A percentile compares a stretch with the other conserved stretches of the same genome.
These are phyloP conservation scores for Calocera cornea DNA, from an alignment of 768 basidiomycete genomes.

Conservation along the genomic window DNA sequence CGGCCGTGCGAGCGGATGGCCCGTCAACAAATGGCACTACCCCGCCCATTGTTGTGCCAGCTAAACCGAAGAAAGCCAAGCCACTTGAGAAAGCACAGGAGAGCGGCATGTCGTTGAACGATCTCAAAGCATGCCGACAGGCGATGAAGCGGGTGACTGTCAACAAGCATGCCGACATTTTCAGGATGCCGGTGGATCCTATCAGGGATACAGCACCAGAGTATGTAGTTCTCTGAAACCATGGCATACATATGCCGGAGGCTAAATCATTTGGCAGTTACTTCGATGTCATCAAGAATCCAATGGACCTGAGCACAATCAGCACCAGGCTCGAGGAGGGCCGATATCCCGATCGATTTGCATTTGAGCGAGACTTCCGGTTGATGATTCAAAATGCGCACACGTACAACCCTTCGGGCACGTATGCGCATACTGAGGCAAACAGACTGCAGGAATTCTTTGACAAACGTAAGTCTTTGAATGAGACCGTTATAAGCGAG, in stretches of 20 bases:
- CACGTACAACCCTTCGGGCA: slow-evolving; percentile 61
- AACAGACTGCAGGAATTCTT: slow-evolving; percentile 66
- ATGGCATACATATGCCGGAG: slow-evolving; percentile 7
- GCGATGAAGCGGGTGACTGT: slow-evolving; percentile 66
- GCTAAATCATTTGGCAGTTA: slow-evolving; percentile 50
- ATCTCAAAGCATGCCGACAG: slow-evolving; percentile 59
- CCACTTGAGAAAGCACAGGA: slow-evolving; percentile 56
- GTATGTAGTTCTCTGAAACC: slow-evolving; percentile 33
- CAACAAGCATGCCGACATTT: slow-evolving; percentile 59
- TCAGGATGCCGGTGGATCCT: slow-evolving; percentile 91
- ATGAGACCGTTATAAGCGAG: not conserved
- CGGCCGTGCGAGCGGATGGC: slow-evolving; percentile 14
- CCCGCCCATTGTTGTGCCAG: slow-evolving; percentile 15
- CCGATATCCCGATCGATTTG: slow-evolving; percentile 69
- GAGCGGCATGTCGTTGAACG: slow-evolving; percentile 61
- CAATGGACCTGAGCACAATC: slow-evolving; percentile 91
- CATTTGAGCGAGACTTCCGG: slow-evolving; percentile 73
- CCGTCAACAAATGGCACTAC: slow-evolving; percentile 24
- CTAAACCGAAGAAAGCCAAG: slow-evolving; percentile 27
- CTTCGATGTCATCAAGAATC: slow-evolving; percentile 76
- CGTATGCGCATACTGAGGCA: slow-evolving; percentile 62
- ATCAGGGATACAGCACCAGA: slow-evolving; percentile 79
- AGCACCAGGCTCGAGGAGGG: slow-evolving; percentile 73
- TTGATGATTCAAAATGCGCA: slow-evolving; percentile 82
- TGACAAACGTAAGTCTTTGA: slow-evolving; percentile 54